phyloP scores from a whole-genome alignment of 2,329 filamentous ascomycete genomes.

The Podosphaera xanthii region DNA sequence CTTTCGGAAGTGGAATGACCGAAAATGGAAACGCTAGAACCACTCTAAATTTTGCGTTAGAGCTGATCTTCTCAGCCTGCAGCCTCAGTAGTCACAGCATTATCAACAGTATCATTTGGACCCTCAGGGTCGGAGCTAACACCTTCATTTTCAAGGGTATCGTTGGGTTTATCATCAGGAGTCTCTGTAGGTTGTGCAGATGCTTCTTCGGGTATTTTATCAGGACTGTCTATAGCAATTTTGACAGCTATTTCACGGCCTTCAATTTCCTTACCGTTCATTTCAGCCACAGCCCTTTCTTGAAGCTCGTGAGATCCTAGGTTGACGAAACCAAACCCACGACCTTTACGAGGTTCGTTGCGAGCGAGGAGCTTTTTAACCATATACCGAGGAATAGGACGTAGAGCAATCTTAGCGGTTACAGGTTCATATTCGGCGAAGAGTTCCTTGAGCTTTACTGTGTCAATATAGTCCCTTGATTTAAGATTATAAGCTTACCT shows the following conservation, averaged over 20 bases:
- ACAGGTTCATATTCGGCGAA: constrained; percentile 80
- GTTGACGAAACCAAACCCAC: constrained; percentile 96
- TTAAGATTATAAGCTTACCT: constrained; percentile 32
- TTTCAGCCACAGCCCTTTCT: constrained; percentile 89
- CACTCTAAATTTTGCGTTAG: neutral
- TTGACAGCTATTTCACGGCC: constrained; percentile 98
- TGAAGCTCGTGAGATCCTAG: constrained; percentile 87
- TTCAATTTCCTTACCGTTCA: constrained; percentile 99
- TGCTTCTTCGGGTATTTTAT: constrained; percentile 80
- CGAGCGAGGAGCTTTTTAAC: constrained; percentile 99
- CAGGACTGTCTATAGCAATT: constrained; percentile 97
- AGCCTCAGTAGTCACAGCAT: too few relatives aligned
- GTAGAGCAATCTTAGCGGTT: constrained; percentile 94
- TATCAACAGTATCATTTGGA: neutral
- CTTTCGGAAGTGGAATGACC: constrained; percentile 9
- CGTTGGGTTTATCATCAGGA: constrained; percentile 17
- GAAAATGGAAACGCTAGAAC: neutral
- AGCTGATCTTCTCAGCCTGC: neutral
- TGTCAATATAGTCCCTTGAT: constrained; percentile 2
- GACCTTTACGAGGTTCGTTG: constrained; percentile 94
- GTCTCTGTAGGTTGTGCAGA: constrained; percentile 26
- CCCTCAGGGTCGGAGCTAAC: constrained; percentile 2
- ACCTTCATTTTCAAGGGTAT: constrained; percentile 22
- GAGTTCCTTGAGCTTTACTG: constrained; percentile 72
- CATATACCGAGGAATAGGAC: constrained; percentile 98